phyloP scores from a whole-genome alignment of 1,139 yeast genomes.

The Lodderomyces metapsilosis region DNA sequence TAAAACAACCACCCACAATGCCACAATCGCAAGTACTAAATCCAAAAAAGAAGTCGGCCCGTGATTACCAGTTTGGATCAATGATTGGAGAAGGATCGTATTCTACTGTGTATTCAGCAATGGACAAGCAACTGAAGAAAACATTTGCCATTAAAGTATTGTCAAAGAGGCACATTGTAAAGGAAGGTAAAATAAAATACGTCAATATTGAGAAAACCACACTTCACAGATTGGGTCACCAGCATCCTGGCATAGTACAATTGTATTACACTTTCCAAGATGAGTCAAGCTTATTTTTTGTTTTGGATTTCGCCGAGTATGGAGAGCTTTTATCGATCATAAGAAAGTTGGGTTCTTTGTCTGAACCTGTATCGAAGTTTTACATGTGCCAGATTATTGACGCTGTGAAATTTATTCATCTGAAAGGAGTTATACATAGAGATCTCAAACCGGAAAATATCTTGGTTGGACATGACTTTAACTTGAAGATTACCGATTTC shows the following conservation, averaged over 20 bases:
- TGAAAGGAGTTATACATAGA: constrained; percentile 83
- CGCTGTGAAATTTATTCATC: constrained; percentile 82
- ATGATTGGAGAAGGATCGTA: constrained; percentile 81
- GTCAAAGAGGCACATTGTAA: constrained; percentile 71
- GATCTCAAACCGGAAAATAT: constrained; percentile 95
- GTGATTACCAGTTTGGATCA: constrained; percentile 71
- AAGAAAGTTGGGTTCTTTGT: constrained; percentile 74
- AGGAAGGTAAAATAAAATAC: constrained; percentile 76
- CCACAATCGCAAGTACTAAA: constrained; percentile 4
- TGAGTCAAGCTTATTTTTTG: constrained; percentile 67
- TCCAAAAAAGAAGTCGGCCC: constrained; percentile 40
- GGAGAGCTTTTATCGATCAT: constrained; percentile 73
- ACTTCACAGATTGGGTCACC: constrained; percentile 64
- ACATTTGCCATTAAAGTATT: constrained; percentile 74
- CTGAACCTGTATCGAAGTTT: constrained; percentile 73
- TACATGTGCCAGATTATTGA: constrained; percentile 78
- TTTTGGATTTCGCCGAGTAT: constrained; percentile 75
- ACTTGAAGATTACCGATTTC: constrained; percentile 91
- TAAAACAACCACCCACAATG: constrained; percentile 4
- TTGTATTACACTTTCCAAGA: constrained; percentile 79
- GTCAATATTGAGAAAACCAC: constrained; percentile 79
- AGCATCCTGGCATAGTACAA: constrained; percentile 67
- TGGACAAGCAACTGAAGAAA: constrained; percentile 54
- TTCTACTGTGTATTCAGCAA: constrained; percentile 71
- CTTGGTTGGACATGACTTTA: constrained; percentile 74